Conservation (phyloP, 2,329 filamentous ascomycete species). For the Sclerotinia glacialis region DNA sequence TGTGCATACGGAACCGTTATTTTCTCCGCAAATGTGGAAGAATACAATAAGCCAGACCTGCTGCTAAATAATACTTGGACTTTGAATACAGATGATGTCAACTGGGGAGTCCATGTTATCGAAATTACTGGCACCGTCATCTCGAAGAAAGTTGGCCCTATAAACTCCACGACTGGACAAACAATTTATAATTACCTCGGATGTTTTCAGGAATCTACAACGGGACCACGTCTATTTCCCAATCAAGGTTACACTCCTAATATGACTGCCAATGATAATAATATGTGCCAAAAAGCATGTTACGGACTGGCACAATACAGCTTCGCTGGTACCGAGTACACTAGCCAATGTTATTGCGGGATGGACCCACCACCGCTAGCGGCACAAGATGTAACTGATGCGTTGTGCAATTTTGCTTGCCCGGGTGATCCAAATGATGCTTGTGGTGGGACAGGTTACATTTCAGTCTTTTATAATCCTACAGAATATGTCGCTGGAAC, state of each 20-base stretch:
- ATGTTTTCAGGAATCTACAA: constrained; percentile 38
- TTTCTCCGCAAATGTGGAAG: constrained; percentile 32
- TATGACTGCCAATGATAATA: constrained; percentile 31
- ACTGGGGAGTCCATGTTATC: constrained; percentile 41
- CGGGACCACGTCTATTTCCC: constrained; percentile 37
- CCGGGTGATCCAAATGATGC: constrained; percentile 21
- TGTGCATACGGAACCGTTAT: constrained; percentile 37
- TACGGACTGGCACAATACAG: constrained; percentile 29
- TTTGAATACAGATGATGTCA: constrained; percentile 42
- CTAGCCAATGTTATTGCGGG: constrained; percentile 39
- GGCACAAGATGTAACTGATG: constrained; percentile 27
- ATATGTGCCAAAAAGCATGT: constrained; percentile 41
- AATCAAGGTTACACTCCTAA: constrained; percentile 31
- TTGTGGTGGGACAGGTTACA: constrained; percentile 28
- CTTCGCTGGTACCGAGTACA: constrained; percentile 39
- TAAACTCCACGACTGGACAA: constrained; percentile 21
- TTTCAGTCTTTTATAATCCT: constrained; percentile 31
- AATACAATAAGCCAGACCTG: constrained; percentile 32
- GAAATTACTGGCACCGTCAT: constrained; percentile 30
- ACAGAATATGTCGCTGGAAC: constrained; percentile 29
- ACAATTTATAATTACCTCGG: constrained; percentile 38
- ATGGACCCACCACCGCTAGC: constrained; percentile 35
- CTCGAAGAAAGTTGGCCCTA: constrained; percentile 17
- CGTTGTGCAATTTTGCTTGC: constrained; percentile 29
- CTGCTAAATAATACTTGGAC: constrained; percentile 39